Percentiles rank a stretch among this genome's conserved stretches.
These are phyloP conservation scores for Morella rubra DNA, from an alignment of 306 rosid genomes.

Conservation along the genomic window DNA sequence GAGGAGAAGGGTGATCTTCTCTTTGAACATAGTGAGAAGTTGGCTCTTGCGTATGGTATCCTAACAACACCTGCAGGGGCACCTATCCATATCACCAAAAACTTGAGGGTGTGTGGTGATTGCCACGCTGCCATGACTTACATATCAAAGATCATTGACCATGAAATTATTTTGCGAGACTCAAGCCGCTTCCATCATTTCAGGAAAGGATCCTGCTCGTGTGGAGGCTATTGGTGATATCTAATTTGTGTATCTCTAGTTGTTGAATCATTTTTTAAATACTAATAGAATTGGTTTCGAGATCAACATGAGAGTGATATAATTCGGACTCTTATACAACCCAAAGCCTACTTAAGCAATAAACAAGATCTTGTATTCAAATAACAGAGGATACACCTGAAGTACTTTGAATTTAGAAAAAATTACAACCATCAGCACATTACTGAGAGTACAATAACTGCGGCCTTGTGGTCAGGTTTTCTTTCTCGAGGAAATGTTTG, in stretches of 20 bases:
- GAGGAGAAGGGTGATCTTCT: constrained; percentile 84
- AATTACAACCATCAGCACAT: too few species aligned
- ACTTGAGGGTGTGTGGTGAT: constrained; percentile 74
- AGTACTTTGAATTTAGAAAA: too few species aligned
- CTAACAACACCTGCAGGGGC: constrained; percentile 44
- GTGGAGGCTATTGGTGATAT: constrained; percentile 77
- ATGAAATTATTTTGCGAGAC: constrained; percentile 81
- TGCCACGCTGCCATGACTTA: constrained; percentile 74
- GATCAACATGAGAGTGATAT: too few species aligned
- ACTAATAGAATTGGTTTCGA: background rate
- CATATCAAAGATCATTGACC: constrained; percentile 69
- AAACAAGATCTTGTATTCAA: too few species aligned
- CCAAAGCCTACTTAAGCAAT: too few species aligned
- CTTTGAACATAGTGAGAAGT: constrained; percentile 82
- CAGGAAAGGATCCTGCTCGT: constrained; percentile 73
- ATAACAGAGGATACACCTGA: too few species aligned
- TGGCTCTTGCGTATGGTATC: constrained; percentile 87
- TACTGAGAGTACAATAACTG: too few species aligned
- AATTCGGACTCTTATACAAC: too few species aligned
- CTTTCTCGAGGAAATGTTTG: too few species aligned
- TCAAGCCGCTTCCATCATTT: constrained; percentile 93
- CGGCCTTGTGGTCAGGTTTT: too few species aligned
- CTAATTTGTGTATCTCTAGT: constrained; percentile 13
- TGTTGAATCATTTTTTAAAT: constrained; percentile 1
- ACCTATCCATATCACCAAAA: constrained; percentile 70